Base-by-base conservation (phyloP, 306 rosid genomes). In the Sicyos edulis region DNA sequence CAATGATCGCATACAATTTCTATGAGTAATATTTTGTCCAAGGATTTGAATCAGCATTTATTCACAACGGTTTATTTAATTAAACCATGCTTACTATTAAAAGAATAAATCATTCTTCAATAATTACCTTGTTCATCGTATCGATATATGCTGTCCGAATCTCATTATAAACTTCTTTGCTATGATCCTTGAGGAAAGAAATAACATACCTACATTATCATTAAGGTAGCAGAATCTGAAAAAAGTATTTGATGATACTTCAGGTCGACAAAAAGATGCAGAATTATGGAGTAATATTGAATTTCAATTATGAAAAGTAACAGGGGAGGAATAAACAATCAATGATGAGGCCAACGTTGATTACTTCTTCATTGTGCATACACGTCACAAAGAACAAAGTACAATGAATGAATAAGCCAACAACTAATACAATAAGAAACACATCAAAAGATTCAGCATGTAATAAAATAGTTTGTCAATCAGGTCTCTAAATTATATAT, bases 131-230 rank as follows among this genome's bases (percentile, higher is more conserved):
- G 82, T 86, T 92, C 96, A 92, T 88, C 47, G 98, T 92, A 82
- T 92, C 98, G 53, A 86, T 85, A 82, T 92, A 92, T 2, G 96
- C 98, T 54, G 83, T 91, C 60, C 93, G 92, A 78, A 92, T 90
- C 87, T 92, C 98, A 63, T 72, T 85, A 63, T 86, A 88, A 64
- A 88, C 84, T 79, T 92, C 98, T 78, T 90, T 92, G 66, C 98
- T 89, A 70, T 92, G 96, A 82, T 90, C 96, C 85, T 92, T 88
- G 81, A 92, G 91, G 76, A 92, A 92, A 77, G 82, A 85, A 71
- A 90, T 75, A 61, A 88, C 74, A 66, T 92, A 92, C 85, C 98
- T 92, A 74, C 86, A 83, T 75, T 76, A 76, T 57, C 83, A 78
- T 47, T 67, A 67, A 67, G 56, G 20, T 67, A 19, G 56, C 55